A percentile compares a stretch with the other conserved stretches of the same genome.
These are phyloP conservation scores for Tardiomyces digboiensis DNA, from an alignment of 1,139 yeast species.

Conservation along the genomic window DNA sequence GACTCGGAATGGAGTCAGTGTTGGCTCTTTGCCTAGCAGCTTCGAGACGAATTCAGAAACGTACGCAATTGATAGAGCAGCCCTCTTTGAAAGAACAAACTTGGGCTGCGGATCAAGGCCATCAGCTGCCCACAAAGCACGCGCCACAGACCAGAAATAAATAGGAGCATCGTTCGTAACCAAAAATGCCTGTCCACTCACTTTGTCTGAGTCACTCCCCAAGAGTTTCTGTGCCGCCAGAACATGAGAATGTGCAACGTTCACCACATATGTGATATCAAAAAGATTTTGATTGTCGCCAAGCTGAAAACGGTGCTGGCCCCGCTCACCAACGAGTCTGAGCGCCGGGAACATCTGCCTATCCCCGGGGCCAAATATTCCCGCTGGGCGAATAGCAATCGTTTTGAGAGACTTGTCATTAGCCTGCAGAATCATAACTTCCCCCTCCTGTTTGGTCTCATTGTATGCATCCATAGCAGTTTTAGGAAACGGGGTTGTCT, in stretches of 20 bases:
- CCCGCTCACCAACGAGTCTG: slow-evolving; percentile 69
- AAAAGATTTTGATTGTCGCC: slow-evolving; percentile 91
- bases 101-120: slow-evolving; percentile 68
- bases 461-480: slow-evolving; percentile 96
- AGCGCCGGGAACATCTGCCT: slow-evolving; percentile 93
- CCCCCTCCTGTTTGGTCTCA: slow-evolving; percentile 92
- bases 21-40: slow-evolving; percentile 71
- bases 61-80: slow-evolving; percentile 76
- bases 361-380: slow-evolving; percentile 98
- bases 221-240: slow-evolving; percentile 76
- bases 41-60: slow-evolving; percentile 65
- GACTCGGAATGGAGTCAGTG: slow-evolving; percentile 94
- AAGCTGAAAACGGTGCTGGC: slow-evolving; percentile 86
- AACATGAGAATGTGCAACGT: slow-evolving; percentile 95
- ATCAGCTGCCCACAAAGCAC: slow-evolving; percentile 96
- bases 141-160: slow-evolving; percentile 95
- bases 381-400: slow-evolving; percentile 91
- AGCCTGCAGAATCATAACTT: slow-evolving; percentile 67
- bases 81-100: slow-evolving; percentile 57
- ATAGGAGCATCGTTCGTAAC: slow-evolving; percentile 92
- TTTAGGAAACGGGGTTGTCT: slow-evolving; percentile 85
- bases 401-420: slow-evolving; percentile 50
- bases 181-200: slow-evolving; percentile 84
- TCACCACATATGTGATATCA: slow-evolving; percentile 99
- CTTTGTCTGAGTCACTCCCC: slow-evolving; percentile 27